Evolutionary conservation across 495 filamentous ascomycete genomes (phyloP).

Genomic region (Cercophora samala): DNA sequence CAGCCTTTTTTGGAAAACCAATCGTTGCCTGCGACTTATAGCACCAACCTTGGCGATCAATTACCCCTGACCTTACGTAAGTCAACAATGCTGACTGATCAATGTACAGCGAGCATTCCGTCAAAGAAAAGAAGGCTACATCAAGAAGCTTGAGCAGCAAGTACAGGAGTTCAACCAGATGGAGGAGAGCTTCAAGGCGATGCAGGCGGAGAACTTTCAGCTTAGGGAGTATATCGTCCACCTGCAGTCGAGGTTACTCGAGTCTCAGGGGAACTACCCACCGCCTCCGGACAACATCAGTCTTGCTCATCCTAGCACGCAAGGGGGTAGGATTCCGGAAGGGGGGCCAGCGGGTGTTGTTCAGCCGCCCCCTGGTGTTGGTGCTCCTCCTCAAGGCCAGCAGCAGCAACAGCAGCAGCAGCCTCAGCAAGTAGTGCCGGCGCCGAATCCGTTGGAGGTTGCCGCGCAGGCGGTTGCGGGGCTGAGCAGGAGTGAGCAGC

Average conservation of each 20-base stretch:
- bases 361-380: slow-evolving; percentile 4
- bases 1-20: neutral
- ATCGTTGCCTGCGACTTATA: slow-evolving; percentile 34
- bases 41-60: neutral
- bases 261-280: slow-evolving; percentile 76
- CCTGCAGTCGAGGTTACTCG: slow-evolving; percentile 83
- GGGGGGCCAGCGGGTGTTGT: neutral
- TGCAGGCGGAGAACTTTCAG: slow-evolving; percentile 84
- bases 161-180: slow-evolving; percentile 70
- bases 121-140: slow-evolving; percentile 95
- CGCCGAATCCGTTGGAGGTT: slow-evolving; percentile 28
- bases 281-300: slow-evolving; percentile 62
- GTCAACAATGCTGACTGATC: slow-evolving; percentile 11
- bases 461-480: slow-evolving; percentile 39
- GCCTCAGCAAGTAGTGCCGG: neutral
- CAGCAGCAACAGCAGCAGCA: slow-evolving; percentile 16
- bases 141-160: slow-evolving; percentile 92
- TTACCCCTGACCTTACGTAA: slow-evolving; percentile 6
- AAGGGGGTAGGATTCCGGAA: neutral
- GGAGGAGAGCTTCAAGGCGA: slow-evolving; percentile 65
- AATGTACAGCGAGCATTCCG: slow-evolving; percentile 80
- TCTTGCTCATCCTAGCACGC: slow-evolving; percentile 32
- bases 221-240: slow-evolving; percentile 88
- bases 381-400: neutral
- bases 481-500: slow-evolving; percentile 29